Percentiles rank a stretch among this genome's conserved stretches.
phyloP scores from a whole-genome alignment of 371 early-diverging fungal genomes.

The Blastocladiella emersonii region DNA sequence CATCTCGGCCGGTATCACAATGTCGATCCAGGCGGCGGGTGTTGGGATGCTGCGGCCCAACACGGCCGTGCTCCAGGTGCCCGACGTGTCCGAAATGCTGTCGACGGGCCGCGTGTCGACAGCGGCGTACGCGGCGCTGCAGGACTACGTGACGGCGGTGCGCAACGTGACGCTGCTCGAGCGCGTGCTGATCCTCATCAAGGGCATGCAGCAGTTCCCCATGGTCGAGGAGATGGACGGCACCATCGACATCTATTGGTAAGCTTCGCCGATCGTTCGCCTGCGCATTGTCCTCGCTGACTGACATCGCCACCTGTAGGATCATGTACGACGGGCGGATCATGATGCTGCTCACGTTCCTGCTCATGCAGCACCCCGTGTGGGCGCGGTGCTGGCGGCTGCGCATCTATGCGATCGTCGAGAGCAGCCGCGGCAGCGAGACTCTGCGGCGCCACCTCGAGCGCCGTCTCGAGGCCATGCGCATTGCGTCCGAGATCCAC shows the following conservation, averaged over 20 bases:
- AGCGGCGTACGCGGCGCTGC: neutral
- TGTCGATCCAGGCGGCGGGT: slow-evolving; percentile 16
- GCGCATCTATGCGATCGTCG: slow-evolving; percentile 18
- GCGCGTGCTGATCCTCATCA: slow-evolving; percentile 14
- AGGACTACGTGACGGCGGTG: slow-evolving; percentile 11
- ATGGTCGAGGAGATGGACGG: neutral
- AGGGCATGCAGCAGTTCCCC: slow-evolving; percentile 5
- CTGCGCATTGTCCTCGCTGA: no score
- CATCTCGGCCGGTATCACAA: slow-evolving; percentile 9
- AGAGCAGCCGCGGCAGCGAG: slow-evolving; percentile 11
- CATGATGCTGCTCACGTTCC: slow-evolving; percentile 15
- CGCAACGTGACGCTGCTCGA: slow-evolving; percentile 10
- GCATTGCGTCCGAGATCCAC: slow-evolving; percentile 15
- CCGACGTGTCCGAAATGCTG: slow-evolving; percentile 14
- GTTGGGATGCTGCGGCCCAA: slow-evolving; percentile 20
- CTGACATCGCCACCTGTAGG: no score
- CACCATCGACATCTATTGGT: slow-evolving; percentile 21
- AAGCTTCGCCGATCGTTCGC: no score
- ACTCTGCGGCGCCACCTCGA: slow-evolving; percentile 10
- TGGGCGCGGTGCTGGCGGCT: slow-evolving; percentile 16
- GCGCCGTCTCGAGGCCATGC: slow-evolving; percentile 9
- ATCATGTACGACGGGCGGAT: slow-evolving; percentile 18
- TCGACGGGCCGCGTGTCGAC: neutral
- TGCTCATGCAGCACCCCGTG: slow-evolving; percentile 14
- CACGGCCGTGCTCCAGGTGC: slow-evolving; percentile 20